Evolutionary conservation across 768 basidiomycete genomes (phyloP).

Genomic region (Sutorius australiensis): DNA sequence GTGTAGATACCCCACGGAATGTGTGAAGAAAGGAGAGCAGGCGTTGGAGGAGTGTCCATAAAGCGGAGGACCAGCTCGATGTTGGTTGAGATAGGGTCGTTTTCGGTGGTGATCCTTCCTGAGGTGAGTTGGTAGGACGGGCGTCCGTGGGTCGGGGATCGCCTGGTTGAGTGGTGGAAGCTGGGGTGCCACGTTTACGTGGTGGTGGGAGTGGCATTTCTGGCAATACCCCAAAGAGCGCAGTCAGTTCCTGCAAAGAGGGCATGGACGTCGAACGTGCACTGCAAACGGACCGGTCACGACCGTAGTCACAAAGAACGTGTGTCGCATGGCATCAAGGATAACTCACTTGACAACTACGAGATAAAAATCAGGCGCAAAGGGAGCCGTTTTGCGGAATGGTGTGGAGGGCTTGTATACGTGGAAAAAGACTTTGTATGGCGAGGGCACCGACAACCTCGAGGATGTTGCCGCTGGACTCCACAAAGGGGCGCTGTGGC

Average conservation of each 20-base stretch:
- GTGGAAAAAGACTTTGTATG: conserved; percentile 82
- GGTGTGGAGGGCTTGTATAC: conserved; percentile 88
- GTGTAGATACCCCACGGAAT: neutral
- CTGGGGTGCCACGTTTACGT: conserved; percentile 30
- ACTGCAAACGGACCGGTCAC: conserved; percentile 38
- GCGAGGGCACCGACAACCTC: neutral
- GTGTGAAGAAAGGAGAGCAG: conserved; percentile 6
- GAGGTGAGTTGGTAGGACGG: conserved; percentile 7
- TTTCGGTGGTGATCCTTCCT: neutral
- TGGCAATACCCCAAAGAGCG: conserved; percentile 68
- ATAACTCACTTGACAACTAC: conserved; percentile 77
- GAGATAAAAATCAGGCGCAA: conserved; percentile 80
- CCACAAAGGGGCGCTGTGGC: conserved; percentile 49
- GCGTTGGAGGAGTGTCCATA: conserved; percentile 1
- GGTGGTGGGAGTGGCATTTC: conserved; percentile 60
- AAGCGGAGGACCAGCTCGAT: neutral
- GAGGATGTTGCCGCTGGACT: conserved; percentile 6
- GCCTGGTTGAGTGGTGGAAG: conserved; percentile 1
- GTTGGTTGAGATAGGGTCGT: neutral
- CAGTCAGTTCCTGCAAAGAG: conserved; percentile 68
- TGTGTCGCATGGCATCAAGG: neutral
- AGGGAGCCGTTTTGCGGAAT: conserved; percentile 73
- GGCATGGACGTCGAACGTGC: conserved; percentile 83
- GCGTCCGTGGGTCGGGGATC: neutral
- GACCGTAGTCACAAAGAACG: neutral